Percentiles rank a stretch among this genome's conserved stretches.
phyloP scores from a whole-genome alignment of 257 asterid genomes.

The Solanum appendiculatum region DNA sequence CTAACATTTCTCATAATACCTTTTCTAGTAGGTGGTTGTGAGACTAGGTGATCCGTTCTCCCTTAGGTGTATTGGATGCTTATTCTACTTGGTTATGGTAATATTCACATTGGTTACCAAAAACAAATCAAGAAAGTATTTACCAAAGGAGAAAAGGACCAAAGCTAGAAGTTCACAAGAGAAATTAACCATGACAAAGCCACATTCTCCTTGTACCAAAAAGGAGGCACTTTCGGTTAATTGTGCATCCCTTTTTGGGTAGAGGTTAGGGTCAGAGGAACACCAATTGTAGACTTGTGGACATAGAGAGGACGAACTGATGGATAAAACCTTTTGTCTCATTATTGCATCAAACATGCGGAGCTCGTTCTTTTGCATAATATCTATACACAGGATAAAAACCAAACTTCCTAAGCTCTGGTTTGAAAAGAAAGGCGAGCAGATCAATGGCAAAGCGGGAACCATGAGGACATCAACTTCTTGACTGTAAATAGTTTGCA shows the following conservation, averaged over 20 bases:
- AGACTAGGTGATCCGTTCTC: background rate
- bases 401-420: background rate
- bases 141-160: background rate
- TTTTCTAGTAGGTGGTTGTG: background rate
- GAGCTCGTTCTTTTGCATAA: background rate
- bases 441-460: background rate
- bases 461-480: background rate
- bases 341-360: background rate
- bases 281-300: background rate
- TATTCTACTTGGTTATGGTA: background rate
- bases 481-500: background rate
- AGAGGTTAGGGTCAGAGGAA: background rate
- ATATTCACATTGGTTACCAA: background rate
- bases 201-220: background rate
- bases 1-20: background rate
- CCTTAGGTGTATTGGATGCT: background rate
- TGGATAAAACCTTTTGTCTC: background rate
- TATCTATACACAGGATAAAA: background rate
- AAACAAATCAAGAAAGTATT: background rate
- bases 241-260: background rate
- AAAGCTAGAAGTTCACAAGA: background rate
- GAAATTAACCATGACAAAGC: background rate
- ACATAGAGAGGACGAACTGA: background rate
- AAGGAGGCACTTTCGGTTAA: background rate
- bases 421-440: background rate